Evolutionary conservation across 202 grass and related monocot genomes (phyloP), one percentile per base, ranked within the genome.

Genomic region (Elaeis oleifera): DNA sequence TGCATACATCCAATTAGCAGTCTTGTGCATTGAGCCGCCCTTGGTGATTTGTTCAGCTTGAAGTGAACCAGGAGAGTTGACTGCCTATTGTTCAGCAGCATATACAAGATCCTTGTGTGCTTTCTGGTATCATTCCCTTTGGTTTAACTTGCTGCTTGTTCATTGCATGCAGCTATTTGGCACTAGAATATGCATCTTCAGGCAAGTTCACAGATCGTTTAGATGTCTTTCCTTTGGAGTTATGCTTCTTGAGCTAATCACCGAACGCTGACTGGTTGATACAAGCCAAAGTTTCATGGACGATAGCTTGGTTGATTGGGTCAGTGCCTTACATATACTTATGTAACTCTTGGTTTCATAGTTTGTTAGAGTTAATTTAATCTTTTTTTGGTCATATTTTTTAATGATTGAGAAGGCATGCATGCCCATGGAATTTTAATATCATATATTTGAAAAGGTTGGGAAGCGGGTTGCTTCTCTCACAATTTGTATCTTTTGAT

Each of bases 221-320:
- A 60, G 94, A 99, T 84, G 86, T 90, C 1, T 99, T 70, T 86
- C 94, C 53, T 99, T 84, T 58, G 94, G 94, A 63, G 82, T 99
- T 54, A 85, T 94, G 82, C 94, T 99, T 86, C 82, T 99, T 52
- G 94, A 99, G 78, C 69, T 99, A 63, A 99, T 99, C 65, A 99
- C 85, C 32, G 94, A 88, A 3, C 78, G 85, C 27, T 83, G 83
- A 6, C 94, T 88, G 63, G 83, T 89, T 67, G 85, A 80, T 67
- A 66, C 88, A 49, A 79, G 56, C 51, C 79, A 88, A 17, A 59
- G 32, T 14, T 75, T 69, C 65, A 81, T 82, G 77, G 86, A 96
- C 61, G 86, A 96, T 52, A 90, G 79, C 31, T 64, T 99, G 72
- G 88, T 88, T 73, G 88, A 99, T 48, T 99, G 94, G 94, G 94